Evolutionary conservation across 768 basidiomycete genomes (phyloP).

Genomic region (Hericium alpestre): DNA sequence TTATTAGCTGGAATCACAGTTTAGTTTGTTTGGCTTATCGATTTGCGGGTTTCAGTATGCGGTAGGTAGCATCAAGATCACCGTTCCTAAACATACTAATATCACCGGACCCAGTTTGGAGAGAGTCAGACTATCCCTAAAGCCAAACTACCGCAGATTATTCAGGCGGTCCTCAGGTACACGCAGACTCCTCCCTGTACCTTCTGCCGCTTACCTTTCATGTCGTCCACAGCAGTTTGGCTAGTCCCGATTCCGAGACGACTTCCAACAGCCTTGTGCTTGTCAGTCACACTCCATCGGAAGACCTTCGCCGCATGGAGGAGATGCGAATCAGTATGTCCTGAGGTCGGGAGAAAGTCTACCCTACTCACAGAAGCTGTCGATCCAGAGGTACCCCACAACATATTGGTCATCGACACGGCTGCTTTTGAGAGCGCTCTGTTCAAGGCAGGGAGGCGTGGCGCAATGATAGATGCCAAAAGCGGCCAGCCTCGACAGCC

Average conservation of each 20-base stretch:
- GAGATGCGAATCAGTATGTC: constrained; percentile 73
- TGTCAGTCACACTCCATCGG: constrained; percentile 50
- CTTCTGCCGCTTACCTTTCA: neutral
- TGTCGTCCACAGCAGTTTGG: constrained; percentile 43
- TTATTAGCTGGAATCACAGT: constrained; percentile 11
- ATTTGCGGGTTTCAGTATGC: constrained; percentile 39
- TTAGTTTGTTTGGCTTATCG: constrained; percentile 10
- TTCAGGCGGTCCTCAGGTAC: constrained; percentile 66
- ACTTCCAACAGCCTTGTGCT: constrained; percentile 60
- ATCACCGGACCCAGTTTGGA: constrained; percentile 45
- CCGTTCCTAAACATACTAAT: constrained; percentile 1
- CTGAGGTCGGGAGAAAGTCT: neutral
- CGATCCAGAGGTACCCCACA: constrained; percentile 56
- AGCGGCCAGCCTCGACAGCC: constrained; percentile 40
- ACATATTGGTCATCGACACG: constrained; percentile 59
- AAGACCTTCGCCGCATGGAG: constrained; percentile 51
- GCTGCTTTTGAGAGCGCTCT: constrained; percentile 53
- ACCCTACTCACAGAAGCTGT: neutral
- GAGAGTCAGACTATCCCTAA: constrained; percentile 64
- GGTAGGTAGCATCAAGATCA: constrained; percentile 25
- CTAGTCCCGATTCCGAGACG: constrained; percentile 70
- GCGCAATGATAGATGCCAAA: constrained; percentile 50
- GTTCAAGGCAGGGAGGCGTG: constrained; percentile 46
- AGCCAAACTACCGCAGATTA: constrained; percentile 55
- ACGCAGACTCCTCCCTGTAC: constrained; percentile 1